Evolutionary conservation across 805 yeast genomes (phyloP).

Genomic region (Lipomyces spencermartinsiae): DNA sequence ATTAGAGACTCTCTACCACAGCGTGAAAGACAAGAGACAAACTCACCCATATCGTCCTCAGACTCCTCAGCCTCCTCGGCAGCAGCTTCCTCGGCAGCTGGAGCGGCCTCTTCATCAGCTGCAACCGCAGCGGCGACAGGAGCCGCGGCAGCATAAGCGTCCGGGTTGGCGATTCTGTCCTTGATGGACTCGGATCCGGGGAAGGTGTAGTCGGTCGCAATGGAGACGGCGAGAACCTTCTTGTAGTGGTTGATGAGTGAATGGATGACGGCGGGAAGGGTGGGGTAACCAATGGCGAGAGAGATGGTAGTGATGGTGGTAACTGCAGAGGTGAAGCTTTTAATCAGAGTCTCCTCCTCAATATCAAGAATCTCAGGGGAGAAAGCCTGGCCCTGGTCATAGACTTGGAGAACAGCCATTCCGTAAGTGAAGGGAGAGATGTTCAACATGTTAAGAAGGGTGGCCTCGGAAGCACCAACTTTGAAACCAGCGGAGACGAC

Average conservation of each 20-base stretch:
- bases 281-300: constrained; percentile 98
- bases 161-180: constrained; percentile 99
- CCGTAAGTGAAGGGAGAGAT: constrained; percentile 99
- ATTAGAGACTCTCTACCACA: neutral
- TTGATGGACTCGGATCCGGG: constrained; percentile 99
- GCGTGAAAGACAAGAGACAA: neutral
- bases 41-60: constrained; percentile 76
- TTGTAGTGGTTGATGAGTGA: constrained; percentile 98
- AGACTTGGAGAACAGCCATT: constrained; percentile 94
- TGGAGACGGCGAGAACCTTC: constrained; percentile 95
- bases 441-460: constrained; percentile 98
- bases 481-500: constrained; percentile 83
- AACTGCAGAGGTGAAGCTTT: constrained; percentile 91
- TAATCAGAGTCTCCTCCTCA: constrained; percentile 94
- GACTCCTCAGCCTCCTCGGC: constrained; percentile 64
- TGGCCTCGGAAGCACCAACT: constrained; percentile 99
- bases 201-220: constrained; percentile 98
- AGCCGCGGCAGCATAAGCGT: constrained; percentile 99
- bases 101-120: constrained; percentile 64
- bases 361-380: constrained; percentile 96
- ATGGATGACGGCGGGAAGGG: constrained; percentile 99
- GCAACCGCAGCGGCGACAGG: constrained; percentile 91
- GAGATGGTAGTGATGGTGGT: constrained; percentile 94
- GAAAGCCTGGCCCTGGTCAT: constrained; percentile 98
- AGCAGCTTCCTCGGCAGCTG: constrained; percentile 73